A percentile compares a stretch with the other conserved stretches of the same genome.
phyloP scores from a whole-genome alignment of 139 green algal genomes.

The Chlorella sp. region DNA sequence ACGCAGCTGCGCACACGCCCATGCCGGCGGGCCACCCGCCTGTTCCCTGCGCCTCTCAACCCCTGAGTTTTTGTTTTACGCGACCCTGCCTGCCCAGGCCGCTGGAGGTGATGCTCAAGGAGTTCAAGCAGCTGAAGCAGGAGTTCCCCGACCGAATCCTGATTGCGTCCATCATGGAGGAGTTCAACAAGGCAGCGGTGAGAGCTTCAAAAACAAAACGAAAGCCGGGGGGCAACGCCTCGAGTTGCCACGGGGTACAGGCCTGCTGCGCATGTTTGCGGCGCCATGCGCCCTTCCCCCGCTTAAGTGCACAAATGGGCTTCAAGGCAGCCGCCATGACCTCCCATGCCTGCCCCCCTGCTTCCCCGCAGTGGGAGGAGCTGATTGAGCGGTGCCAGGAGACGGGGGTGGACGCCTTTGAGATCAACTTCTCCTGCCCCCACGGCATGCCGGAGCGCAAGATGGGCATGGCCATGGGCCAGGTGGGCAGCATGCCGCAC shows the following conservation, averaged over 20 bases:
- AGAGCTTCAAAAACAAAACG: not conserved
- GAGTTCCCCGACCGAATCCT: constrained; percentile 94
- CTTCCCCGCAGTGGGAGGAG: constrained; percentile 81
- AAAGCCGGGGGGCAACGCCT: not conserved
- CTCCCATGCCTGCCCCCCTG: not conserved
- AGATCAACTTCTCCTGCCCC: constrained; percentile 97
- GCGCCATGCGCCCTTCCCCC: not conserved
- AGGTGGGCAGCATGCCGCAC: not conserved
- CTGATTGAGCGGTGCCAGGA: constrained; percentile 90
- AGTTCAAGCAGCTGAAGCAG: constrained; percentile 89
- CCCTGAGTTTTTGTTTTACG: no score
- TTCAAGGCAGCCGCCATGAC: not conserved
- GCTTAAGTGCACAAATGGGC: not conserved
- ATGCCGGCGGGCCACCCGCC: no score
- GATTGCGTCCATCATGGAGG: constrained; percentile 97
- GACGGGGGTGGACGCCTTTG: constrained; percentile 92
- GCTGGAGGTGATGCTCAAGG: constrained; percentile 92
- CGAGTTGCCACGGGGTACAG: not conserved
- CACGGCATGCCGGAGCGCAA: constrained; percentile 94
- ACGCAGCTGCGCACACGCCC: no score
- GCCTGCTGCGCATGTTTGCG: not conserved
- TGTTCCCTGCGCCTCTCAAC: no score
- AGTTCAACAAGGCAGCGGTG: constrained; percentile 78
- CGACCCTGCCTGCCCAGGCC: constrained; percentile 34
- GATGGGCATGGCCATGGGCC: constrained; percentile 80